Evolutionary conservation across 306 rosid species (phyloP), one percentile per base, ranked within the genome.

Genomic region (Pterocarpus macrocarpus): DNA sequence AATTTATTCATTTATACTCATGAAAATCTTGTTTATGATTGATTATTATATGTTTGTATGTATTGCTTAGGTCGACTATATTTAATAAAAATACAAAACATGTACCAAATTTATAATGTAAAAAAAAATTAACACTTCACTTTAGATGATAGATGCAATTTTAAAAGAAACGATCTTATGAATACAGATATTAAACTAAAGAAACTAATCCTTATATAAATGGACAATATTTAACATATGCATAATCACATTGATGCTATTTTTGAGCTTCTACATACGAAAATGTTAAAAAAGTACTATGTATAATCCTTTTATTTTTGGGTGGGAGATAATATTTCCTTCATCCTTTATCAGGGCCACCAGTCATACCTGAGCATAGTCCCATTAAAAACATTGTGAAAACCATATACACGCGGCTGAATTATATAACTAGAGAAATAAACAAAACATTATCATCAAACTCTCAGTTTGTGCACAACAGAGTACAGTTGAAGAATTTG

Each of bases 401-500:
- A 75, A 39, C 5, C 55, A 43, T 67, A 78, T 9, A 12, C 47
- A 50, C 39, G 59, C 71, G 68, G 53, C 28, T 22, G 28, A 22
- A 22, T 22, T 22, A 22, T 22, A 61, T 7, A 28, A 33, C 45
- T 2, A 74, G 22, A 75, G 58, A 47, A 52, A 59, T 22, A 55
- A 34, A 12, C 32, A 59, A 45, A 47, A 34, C 36, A 4, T 52
- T 56, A 33, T 34, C 41, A 77, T 67, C 56, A 50, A 72, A 77
- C 58, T 71, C 35, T 41, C 33, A 49, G 49, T 64, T 34, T 68
- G 80, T 74, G 62, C 50, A 73, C 8, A 41, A 53, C 52, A 50
- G 41, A 63, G 75, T 49, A 15, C 7, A 47, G 73, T 56, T 44
- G 80, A 56, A 69, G 82, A 70, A 58, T 49, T 68, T 65, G 73